Base-by-base conservation (phyloP, 441 rosid genomes). In the Aquilaria agallochum region DNA sequence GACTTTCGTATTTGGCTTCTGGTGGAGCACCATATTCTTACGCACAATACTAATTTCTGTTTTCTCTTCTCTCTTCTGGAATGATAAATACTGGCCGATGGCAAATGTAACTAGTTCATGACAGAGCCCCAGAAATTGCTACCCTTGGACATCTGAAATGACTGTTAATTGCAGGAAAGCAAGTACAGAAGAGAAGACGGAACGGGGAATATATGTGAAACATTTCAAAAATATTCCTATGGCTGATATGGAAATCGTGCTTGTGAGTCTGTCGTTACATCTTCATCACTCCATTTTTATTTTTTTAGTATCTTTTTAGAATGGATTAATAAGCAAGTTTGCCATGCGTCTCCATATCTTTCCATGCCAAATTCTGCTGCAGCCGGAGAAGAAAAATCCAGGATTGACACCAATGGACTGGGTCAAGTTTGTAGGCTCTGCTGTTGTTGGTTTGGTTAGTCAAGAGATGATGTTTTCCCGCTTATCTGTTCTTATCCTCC, bases 171-270 rank as follows among this genome's bases (percentile, higher is more conserved):
- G 62, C 84, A 91, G 99, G 87, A 68, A 63, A 72, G 88, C 85
- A 58, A 77, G 94, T 53, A 45, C 80, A 40, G 80, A 78, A 68
- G 53, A 62, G 51, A 80, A 89, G 46, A 50, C 7, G 47, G 96
- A 90, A 50, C 76, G 94, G 46, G 97, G 97, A 71, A 71, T 94
- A 65, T 83, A 72, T 64, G 89, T 91, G 64, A 95, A 95, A 68
- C 99, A 95, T 88, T 95, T 95, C 86, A 95, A 86, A 78, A 89
- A 86, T 74, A 92, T 95, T 70, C 97, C 97, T 46, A 91, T 95
- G 99, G 99, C 97, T 31, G 99, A 95, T 78, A 68, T 92, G 96
- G 97, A 95, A 73, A 88, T 95, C 65, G 98, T 92, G 72, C 98
- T 95, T 56, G 99, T 95, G 78, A 89, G 92, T 74, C 55, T 62